phyloP scores from a whole-genome alignment of 495 filamentous ascomycete species.

The Pyrenula massariospora region DNA sequence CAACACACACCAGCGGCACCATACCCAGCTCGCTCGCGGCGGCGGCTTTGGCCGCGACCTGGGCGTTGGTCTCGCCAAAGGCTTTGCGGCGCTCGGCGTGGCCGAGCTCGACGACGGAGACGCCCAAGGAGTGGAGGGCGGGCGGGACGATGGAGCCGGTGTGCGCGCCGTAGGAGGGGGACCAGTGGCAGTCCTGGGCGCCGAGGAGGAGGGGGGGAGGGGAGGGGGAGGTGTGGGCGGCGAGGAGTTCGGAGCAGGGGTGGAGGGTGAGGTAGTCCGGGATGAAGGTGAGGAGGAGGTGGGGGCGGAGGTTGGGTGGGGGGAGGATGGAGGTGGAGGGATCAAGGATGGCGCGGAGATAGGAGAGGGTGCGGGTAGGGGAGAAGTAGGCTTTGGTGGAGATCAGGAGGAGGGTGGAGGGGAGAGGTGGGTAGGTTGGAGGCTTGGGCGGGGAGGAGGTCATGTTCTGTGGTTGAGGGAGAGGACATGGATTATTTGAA shows the following conservation, averaged over 20 bases:
- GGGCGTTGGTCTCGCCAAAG: constrained; percentile 59
- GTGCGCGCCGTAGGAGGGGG: constrained; percentile 49
- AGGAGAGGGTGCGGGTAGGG: constrained; percentile 47
- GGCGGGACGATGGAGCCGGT: constrained; percentile 68
- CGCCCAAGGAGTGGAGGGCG: constrained; percentile 51
- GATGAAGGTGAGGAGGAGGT: constrained; percentile 75
- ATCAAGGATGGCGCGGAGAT: constrained; percentile 44
- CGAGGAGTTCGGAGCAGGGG: constrained; percentile 36
- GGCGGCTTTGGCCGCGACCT: constrained; percentile 51
- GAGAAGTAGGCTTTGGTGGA: constrained; percentile 81
- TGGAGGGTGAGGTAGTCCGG: constrained; percentile 62
- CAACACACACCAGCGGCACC: constrained; percentile 70
- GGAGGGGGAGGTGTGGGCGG: constrained; percentile 9
- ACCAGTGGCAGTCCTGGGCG: constrained; percentile 63
- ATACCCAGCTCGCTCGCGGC: constrained; percentile 56
- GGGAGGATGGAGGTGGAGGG: constrained; percentile 26
- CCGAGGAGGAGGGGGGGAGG: constrained; percentile 46
- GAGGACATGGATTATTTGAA: background rate
- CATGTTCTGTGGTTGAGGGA: background rate
- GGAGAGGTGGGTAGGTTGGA: constrained; percentile 30
- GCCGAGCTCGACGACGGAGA: constrained; percentile 60
- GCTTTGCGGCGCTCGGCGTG: constrained; percentile 64
- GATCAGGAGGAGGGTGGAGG: constrained; percentile 62
- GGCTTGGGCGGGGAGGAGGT: no score
- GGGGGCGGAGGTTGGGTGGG: constrained; percentile 39